phyloP scores from a whole-genome alignment of 768 basidiomycete species.

The Porphyrellus cyaneotinctus region DNA sequence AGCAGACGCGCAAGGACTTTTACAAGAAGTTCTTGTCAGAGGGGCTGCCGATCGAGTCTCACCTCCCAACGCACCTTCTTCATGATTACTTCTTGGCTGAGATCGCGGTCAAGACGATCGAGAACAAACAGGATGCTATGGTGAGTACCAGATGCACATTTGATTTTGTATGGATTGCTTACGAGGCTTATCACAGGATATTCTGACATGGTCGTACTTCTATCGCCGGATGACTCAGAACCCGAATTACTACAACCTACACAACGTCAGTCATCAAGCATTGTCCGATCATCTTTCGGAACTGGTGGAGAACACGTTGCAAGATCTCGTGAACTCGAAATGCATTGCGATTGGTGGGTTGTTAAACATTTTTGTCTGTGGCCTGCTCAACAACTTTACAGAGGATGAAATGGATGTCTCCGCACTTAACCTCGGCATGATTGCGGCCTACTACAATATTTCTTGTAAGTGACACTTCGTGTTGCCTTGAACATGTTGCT shows the following conservation, averaged over 20 bases:
- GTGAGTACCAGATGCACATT: slow-evolving; percentile 38
- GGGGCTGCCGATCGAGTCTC: slow-evolving; percentile 96
- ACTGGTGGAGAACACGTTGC: slow-evolving; percentile 89
- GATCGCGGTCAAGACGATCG: slow-evolving; percentile 97
- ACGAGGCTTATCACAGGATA: slow-evolving; percentile 53
- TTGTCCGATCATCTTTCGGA: slow-evolving; percentile 95
- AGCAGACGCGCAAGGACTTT: slow-evolving; percentile 96
- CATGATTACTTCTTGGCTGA: slow-evolving; percentile 99
- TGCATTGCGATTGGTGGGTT: slow-evolving; percentile 81
- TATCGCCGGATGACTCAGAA: slow-evolving; percentile 98
- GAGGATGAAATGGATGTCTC: slow-evolving; percentile 94
- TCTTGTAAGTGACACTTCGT: slow-evolving; percentile 54
- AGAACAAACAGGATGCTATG: slow-evolving; percentile 98
- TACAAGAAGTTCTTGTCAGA: slow-evolving; percentile 98
- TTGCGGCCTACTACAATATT: slow-evolving; percentile 94
- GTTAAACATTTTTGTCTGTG: background rate
- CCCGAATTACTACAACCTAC: slow-evolving; percentile 90
- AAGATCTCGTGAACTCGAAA: slow-evolving; percentile 89
- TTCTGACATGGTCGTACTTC: slow-evolving; percentile 98
- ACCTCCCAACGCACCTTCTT: slow-evolving; percentile 81
- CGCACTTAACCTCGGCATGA: slow-evolving; percentile 95
- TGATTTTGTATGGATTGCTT: background rate
- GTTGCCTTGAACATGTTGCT: background rate
- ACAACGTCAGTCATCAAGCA: slow-evolving; percentile 94
- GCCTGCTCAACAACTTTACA: slow-evolving; percentile 3